Evolutionary conservation across 2,329 filamentous ascomycete genomes (phyloP).

Genomic region (Fusarium torulosum): DNA sequence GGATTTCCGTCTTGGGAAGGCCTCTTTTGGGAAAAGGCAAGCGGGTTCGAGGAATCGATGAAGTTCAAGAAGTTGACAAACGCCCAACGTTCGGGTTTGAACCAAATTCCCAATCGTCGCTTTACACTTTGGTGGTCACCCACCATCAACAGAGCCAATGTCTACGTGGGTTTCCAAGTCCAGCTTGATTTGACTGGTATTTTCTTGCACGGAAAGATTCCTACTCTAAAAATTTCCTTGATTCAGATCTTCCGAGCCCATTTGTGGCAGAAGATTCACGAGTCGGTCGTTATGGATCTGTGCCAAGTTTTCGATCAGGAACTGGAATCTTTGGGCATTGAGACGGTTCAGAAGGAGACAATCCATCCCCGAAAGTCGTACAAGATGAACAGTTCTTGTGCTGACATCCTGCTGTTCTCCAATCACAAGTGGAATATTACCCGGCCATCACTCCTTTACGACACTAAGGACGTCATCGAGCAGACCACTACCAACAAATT

Average conservation of each 20-base stretch:
- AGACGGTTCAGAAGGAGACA: constrained; percentile 98
- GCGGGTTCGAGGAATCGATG: constrained; percentile 66
- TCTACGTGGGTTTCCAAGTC: constrained; percentile 99
- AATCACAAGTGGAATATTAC: constrained; percentile 99
- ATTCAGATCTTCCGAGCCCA: constrained; percentile 99
- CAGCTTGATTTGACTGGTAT: constrained; percentile 98
- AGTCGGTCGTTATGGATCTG: constrained; percentile 98
- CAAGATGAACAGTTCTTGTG: constrained; percentile 99
- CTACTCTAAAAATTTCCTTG: constrained; percentile 95
- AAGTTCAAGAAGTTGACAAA: constrained; percentile 99
- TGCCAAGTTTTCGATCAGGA: constrained; percentile 99
- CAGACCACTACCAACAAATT: constrained; percentile 98
- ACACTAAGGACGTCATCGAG: constrained; percentile 96
- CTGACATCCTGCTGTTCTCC: constrained; percentile 95
- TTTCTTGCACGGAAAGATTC: constrained; percentile 99
- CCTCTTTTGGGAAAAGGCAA: constrained; percentile 85
- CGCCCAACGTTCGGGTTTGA: constrained; percentile 94
- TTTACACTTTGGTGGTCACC: constrained; percentile 99
- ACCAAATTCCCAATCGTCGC: constrained; percentile 98
- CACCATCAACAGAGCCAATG: constrained; percentile 94
- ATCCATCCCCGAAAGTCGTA: constrained; percentile 99
- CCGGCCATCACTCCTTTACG: constrained; percentile 89
- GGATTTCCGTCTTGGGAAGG: constrained; percentile 98
- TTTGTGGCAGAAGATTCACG: constrained; percentile 99
- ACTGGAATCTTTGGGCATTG: constrained; percentile 92